Evolutionary conservation across 2,329 filamentous ascomycete genomes (phyloP).

Genomic region (Dryadomyces quercus-mongolicae): DNA sequence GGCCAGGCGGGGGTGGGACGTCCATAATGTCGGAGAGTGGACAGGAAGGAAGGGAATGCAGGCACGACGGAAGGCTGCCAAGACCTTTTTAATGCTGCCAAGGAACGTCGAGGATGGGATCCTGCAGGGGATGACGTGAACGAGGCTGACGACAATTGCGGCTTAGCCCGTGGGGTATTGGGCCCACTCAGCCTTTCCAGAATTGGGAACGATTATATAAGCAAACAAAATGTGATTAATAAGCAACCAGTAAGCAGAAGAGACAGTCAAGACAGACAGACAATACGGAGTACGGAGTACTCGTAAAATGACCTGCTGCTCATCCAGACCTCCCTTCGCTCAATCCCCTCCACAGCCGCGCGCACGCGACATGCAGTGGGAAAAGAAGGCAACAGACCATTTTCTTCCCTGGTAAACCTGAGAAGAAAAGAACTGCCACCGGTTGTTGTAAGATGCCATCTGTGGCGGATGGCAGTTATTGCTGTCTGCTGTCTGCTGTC

Average conservation of each 20-base stretch:
- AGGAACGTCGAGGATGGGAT: neutral
- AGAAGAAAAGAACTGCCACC: neutral
- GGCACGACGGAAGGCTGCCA: neutral
- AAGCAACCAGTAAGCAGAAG: too few species aligned
- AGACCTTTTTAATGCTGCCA: neutral
- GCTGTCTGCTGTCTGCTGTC: too few species aligned
- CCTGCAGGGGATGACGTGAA: neutral
- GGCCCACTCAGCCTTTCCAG: too few species aligned
- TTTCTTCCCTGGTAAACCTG: neutral
- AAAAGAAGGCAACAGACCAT: constrained; percentile 23
- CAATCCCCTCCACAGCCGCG: constrained; percentile 36
- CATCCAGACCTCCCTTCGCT: too few species aligned
- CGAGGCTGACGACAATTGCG: neutral
- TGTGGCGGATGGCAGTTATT: neutral
- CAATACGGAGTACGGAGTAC: too few species aligned
- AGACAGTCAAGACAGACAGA: too few species aligned
- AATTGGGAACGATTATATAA: too few species aligned
- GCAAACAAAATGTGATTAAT: too few species aligned
- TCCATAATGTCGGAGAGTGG: constrained; percentile 1
- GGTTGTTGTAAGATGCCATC: neutral
- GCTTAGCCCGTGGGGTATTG: neutral
- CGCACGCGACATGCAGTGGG: constrained; percentile 39
- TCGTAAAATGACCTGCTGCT: too few species aligned
- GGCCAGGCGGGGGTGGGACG: constrained; percentile 6
- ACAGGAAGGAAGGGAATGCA: neutral